Base-by-base conservation (phyloP, 2,329 filamentous ascomycete genomes). In the Westerdykella sp. region DNA sequence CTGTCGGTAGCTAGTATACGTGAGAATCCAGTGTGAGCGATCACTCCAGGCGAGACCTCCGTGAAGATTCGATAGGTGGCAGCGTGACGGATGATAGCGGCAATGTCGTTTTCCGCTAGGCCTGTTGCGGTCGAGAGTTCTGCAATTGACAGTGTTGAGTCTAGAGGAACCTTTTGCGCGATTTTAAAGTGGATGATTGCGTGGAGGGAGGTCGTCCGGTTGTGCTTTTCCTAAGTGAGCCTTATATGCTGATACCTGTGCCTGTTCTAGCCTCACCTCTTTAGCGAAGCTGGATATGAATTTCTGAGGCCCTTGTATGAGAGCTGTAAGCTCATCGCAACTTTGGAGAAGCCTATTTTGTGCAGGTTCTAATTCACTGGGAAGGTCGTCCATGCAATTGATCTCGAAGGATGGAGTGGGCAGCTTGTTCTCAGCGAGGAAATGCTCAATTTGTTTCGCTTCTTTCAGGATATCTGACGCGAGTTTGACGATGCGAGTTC, bases 91-190 rank as follows among this genome's bases (percentile, higher is more conserved):
- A 60, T 25, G 11, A 61, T 22, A n/a, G 52, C 49, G 2, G 35
- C 35, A 1, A 53, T 10, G 9, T 43, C 34, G 5, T n/a, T 35
- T 25, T 53, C 49, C n/a, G 34, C 21, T 23, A 46, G 13, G 15
- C 38, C 41, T 6, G 39, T 40, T 22, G 22, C 37, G 25, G 25
- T 31, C 11, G 53, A 48, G 11, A 56, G 37, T 5, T 47, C 44
- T 11, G 40, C 12, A 23, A 47, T 54, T 6, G 70, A 66, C 10
- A 70, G 68, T 2, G 63, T 59, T 15, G 68, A 70, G 22, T 69
- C 61, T 1, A 74, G 41, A 4, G 73, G 72, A 13, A 76, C 70
- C 6, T 34, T 12, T 12, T 10, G 3, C 4, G 34, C 32, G 7
- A 45, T 39, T 13, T 39, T 31, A 22, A 22, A n/a, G 6, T 31